Evolutionary conservation across 2,329 filamentous ascomycete species (phyloP), one percentile per base, ranked within the genome.

Genomic region (Colletotrichum filicis): DNA sequence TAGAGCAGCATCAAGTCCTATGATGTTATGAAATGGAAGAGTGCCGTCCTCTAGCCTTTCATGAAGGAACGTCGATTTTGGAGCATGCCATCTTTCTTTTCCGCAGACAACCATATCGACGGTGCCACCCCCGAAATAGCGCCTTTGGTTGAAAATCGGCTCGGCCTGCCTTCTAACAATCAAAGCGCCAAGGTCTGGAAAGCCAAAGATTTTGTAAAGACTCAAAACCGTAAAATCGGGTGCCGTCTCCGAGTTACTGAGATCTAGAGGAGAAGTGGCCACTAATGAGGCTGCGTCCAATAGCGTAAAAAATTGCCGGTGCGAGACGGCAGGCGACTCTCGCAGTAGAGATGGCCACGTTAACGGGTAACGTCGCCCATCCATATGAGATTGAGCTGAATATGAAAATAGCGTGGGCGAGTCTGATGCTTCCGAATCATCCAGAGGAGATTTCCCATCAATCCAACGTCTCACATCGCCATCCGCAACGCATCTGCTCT

Each of bases 131-230:
- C 96, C 96, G 82, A 99, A 99, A 78, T 97, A 99, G 74, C 86
- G 91, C 73, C 95, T 90, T 55, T 86, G 85, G 37, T 89, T 85
- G 59, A 98, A 91, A 3, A 92, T 79, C 52, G 87, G 81, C 7
- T 89, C 90, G 14, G 93, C 90, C 37, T 90, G 87, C 76, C 94
- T 95, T 55, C 93, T 91, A 14, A 98, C 91, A 35, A 98, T 91
- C 71, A 99, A 83, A 1, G 92, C 95, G 1, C 96, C 96, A 2
- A 98, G 86, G 79, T 98, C 94, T 0, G 96, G 96, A 76, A 98
- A 98, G 1, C 97, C 96, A 81, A 98, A 98, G n/a, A 98, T 95
- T 81, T 98, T 99, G 85, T 98, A 97, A 75, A 98, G 91, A 81
- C 95, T 98, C 55, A 98, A 79, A 0, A 94, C 93, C 0, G 91